A percentile compares a stretch with the other conserved stretches of the same genome.
Conservation (phyloP, 129 eudicot species). For the Helianthus tuberosus region DNA sequence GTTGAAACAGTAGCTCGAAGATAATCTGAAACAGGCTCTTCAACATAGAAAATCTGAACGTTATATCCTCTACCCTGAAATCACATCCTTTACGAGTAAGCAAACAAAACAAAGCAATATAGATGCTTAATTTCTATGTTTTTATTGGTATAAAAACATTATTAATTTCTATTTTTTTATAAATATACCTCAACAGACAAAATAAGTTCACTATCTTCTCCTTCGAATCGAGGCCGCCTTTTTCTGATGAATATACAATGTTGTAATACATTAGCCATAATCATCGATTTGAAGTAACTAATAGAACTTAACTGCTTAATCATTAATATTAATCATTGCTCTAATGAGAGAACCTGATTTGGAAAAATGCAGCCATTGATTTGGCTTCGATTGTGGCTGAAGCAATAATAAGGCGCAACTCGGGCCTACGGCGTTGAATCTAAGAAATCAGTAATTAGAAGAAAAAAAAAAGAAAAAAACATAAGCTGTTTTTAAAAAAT, state of each 20-base stretch:
- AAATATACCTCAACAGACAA: conserved; percentile 88
- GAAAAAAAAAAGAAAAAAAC: no score
- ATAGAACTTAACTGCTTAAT: neutral
- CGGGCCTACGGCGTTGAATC: conserved; percentile 95
- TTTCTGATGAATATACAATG: conserved; percentile 43
- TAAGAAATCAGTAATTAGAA: conserved; percentile 32
- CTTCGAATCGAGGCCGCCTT: conserved; percentile 53
- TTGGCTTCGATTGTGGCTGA: conserved; percentile 97
- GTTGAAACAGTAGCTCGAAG: conserved; percentile 91
- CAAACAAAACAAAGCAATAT: conserved; percentile 22
- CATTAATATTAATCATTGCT: conserved; percentile 4
- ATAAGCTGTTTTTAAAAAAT: no score
- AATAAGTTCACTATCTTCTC: conserved; percentile 58
- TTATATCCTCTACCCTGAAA: conserved; percentile 93
- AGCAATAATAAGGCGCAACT: conserved; percentile 84
- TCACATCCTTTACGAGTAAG: conserved; percentile 14
- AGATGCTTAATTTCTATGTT: conserved; percentile 6
- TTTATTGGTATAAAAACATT: neutral
- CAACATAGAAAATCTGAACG: conserved; percentile 68
- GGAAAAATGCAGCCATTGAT: conserved; percentile 82
- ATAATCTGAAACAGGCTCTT: conserved; percentile 94
- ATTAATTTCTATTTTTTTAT: conserved; percentile 1
- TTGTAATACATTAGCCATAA: neutral
- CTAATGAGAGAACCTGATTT: conserved; percentile 53
- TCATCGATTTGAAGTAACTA: neutral